Percentiles rank a stretch among this genome's conserved stretches.
These are phyloP conservation scores for Paramarasmius palmivorus DNA, from an alignment of 1,284 basidiomycete species.

Conservation along the genomic window DNA sequence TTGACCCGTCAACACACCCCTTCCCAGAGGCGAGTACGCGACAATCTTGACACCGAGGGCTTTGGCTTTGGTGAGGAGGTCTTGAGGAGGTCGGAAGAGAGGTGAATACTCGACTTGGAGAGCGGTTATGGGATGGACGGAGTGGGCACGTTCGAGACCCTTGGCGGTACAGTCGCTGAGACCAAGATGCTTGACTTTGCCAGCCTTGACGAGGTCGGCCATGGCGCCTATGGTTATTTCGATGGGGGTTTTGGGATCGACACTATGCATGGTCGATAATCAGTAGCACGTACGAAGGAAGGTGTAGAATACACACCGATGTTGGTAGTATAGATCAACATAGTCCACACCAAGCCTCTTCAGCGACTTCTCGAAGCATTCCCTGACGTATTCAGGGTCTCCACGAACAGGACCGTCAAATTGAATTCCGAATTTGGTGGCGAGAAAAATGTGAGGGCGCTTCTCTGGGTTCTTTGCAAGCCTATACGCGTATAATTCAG, in stretches of 20 bases:
- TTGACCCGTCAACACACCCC: conserved; percentile 15
- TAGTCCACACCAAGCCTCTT: conserved; percentile 11
- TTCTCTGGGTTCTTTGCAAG: conserved; percentile 42
- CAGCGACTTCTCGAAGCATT: conserved; percentile 9
- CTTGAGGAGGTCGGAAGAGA: conserved; percentile 42
- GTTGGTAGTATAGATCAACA: conserved; percentile 17
- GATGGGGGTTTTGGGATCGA: conserved; percentile 5
- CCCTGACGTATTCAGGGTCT: conserved; percentile 25
- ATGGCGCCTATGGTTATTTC: conserved; percentile 34
- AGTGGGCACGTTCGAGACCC: conserved; percentile 49
- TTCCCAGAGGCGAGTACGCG: conserved; percentile 37
- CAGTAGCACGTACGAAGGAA: neutral
- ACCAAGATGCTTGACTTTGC: conserved; percentile 52
- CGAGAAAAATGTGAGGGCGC: conserved; percentile 44
- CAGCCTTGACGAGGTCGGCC: conserved; percentile 47
- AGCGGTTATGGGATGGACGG: conserved; percentile 47
- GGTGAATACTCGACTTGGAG: conserved; percentile 56
- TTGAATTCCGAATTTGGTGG: conserved; percentile 51
- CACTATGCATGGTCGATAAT: neutral
- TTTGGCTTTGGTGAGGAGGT: conserved; percentile 36
- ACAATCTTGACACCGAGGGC: conserved; percentile 42
- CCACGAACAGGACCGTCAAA: conserved; percentile 24
- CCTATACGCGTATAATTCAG: conserved; percentile 22
- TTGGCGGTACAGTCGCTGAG: conserved; percentile 40
- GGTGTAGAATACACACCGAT: conserved; percentile 6